Base-by-base conservation (phyloP, 345 rosid genomes). In the Citrus medica region DNA sequence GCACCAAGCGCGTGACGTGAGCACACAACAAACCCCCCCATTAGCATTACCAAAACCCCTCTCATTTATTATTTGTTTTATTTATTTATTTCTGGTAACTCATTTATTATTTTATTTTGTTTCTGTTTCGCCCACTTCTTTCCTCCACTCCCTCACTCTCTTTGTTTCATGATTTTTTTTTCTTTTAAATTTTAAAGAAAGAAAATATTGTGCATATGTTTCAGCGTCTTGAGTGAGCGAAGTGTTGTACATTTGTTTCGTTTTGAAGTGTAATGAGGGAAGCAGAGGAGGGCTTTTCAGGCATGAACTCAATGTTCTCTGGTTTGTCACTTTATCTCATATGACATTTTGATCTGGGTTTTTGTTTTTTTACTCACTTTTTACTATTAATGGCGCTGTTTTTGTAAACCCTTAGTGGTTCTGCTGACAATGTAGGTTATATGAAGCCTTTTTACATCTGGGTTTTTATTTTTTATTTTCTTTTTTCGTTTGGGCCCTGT, bases 261-360 rank as follows among this genome's bases (percentile, higher is more conserved):
- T 48, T 32, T 65, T 65, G 64, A 42, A 51, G 71, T n/a, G 71
- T 55, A 38, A 67, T 76, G 79, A 37, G 33, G 55, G 27, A 27
- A 37, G 56, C 56, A 12, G 67, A 68, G 74, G 67, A 59, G 32
- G 24, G 66, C 74, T 58, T 28, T 67, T 69, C 79, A 22, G 58
- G 46, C 21, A 77, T 40, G 68, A 74, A 77, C 59, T 67, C 79
- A 42, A 69, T 13, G 74, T 77, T 77, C 66, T 68, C 79, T 35
- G 79, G 79, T 77, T 69, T 37, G 79, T 67, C 19, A 19, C 17
- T 53, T 58, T 35, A n/a, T 69, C 68, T 22, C 59, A 35, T 67
- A 24, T 59, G 19, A 9, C 30, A 14, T 75, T 59, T 24, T 74
- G 77, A 64, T 64, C 62, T 75, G 73, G 53, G 73, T 67, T 53